Percentiles rank a stretch among this genome's conserved stretches.
phyloP scores from a whole-genome alignment of 1,284 basidiomycete genomes.

The Schizopora paradoxa region DNA sequence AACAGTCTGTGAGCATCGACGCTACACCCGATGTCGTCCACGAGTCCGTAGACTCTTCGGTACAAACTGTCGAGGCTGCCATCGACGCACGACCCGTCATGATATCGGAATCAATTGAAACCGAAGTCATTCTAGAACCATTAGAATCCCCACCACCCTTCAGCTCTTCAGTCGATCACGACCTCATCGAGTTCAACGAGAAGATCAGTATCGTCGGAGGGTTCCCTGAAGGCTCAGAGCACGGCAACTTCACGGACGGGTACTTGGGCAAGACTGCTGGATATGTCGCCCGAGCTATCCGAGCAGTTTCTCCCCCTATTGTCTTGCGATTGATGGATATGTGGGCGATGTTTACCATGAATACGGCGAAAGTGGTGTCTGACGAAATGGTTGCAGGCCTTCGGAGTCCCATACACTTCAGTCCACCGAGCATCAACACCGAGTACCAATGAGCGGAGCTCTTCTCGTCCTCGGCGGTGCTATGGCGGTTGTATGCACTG shows the following conservation, averaged over 20 bases:
- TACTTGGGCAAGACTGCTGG: slow-evolving; percentile 4
- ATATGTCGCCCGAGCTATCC: slow-evolving; percentile 8
- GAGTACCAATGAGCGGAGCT: too few relatives aligned
- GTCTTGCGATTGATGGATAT: slow-evolving; percentile 12
- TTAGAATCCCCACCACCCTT: too few relatives aligned
- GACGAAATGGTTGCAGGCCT: too few relatives aligned
- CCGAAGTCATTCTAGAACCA: slow-evolving; percentile 1
- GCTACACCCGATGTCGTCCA: slow-evolving; percentile 32
- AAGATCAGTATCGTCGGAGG: slow-evolving; percentile 5
- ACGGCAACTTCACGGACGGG: background rate
- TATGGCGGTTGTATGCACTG: too few relatives aligned
- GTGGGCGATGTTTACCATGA: slow-evolving; percentile 8
- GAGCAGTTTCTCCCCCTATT: slow-evolving; percentile 16
- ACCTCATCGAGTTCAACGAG: slow-evolving; percentile 8
- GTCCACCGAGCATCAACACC: too few relatives aligned
- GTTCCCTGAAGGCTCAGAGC: background rate
- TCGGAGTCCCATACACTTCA: too few relatives aligned
- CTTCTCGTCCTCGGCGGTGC: too few relatives aligned
- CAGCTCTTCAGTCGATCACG: slow-evolving; percentile 5
- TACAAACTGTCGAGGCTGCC: slow-evolving; percentile 20
- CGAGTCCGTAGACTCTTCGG: slow-evolving; percentile 36
- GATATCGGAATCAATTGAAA: slow-evolving; percentile 12
- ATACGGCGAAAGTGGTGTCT: slow-evolving; percentile 1
- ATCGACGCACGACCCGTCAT: slow-evolving; percentile 10
- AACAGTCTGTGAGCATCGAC: slow-evolving; percentile 28